These are phyloP conservation scores for Leucoagaricus sp. DNA, from an alignment of 1,284 basidiomycete genomes.

Conservation along the genomic window DNA sequence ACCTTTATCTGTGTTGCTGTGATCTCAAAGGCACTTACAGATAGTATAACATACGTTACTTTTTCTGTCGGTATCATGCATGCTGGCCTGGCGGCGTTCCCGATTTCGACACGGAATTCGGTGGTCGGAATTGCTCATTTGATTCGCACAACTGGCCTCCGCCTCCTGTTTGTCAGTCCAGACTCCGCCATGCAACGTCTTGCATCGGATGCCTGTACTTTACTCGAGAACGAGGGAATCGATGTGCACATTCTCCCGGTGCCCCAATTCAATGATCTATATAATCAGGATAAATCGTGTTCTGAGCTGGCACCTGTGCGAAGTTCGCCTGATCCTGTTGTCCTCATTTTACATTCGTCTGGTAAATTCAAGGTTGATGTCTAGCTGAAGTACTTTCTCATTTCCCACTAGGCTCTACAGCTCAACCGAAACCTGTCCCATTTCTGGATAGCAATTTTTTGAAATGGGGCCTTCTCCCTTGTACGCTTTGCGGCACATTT, in stretches of 20 bases:
- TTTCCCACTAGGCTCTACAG: neutral
- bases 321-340: neutral
- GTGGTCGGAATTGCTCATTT: slow-evolving; percentile 7
- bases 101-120: slow-evolving; percentile 5
- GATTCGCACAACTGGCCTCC: slow-evolving; percentile 2
- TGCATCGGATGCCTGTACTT: neutral
- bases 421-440: neutral
- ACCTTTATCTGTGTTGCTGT: too few species aligned
- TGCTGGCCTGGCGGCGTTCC: slow-evolving; percentile 3
- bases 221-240: neutral
- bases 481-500: neutral
- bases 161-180: slow-evolving; percentile 3
- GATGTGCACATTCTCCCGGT: neutral
- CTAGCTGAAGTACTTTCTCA: neutral
- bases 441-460: slow-evolving; percentile 1
- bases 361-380: neutral
- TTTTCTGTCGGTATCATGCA: slow-evolving; percentile 4
- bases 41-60: slow-evolving; percentile 1
- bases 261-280: neutral
- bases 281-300: neutral
- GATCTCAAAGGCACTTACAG: too few species aligned
- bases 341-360: slow-evolving; percentile 5
- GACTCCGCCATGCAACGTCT: neutral
- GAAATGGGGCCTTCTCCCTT: neutral
- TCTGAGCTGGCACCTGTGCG: neutral